Percentiles rank a stretch among this genome's conserved stretches.
Conservation (phyloP, 768 basidiomycete species). For the Mycena belliarum region DNA sequence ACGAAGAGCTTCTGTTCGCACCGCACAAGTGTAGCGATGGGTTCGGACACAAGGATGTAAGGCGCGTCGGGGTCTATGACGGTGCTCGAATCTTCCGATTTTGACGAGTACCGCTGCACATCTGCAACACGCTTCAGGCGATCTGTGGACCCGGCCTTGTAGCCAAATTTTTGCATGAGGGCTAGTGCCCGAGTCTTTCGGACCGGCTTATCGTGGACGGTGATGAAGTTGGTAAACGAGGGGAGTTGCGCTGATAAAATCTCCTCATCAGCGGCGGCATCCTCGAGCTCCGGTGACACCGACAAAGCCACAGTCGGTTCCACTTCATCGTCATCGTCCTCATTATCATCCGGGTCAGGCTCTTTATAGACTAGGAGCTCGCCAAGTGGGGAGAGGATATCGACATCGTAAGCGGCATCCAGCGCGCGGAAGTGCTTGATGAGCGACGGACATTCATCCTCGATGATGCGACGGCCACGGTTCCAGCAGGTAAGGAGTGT, state of each 20-base stretch:
- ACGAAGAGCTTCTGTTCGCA: slow-evolving; percentile 29
- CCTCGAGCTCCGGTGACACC: background rate
- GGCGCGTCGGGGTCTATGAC: background rate
- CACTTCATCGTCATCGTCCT: background rate
- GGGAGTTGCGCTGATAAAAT: background rate
- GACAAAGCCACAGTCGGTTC: background rate
- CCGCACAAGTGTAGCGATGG: slow-evolving; percentile 26
- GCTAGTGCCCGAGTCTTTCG: background rate
- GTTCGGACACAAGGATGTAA: slow-evolving; percentile 25
- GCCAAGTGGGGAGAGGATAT: background rate
- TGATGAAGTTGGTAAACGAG: background rate
- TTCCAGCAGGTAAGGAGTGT: slow-evolving; percentile 33
- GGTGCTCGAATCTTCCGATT: background rate
- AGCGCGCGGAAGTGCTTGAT: background rate
- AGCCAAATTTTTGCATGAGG: background rate
- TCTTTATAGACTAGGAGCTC: background rate
- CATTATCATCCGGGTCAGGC: slow-evolving; percentile 1
- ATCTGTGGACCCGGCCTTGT: background rate
- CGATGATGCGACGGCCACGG: slow-evolving; percentile 18
- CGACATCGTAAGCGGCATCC: background rate
- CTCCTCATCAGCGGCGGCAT: background rate
- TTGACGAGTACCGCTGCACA: background rate
- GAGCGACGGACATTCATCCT: background rate
- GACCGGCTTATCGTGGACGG: background rate
- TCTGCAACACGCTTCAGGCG: background rate